Conservation (phyloP, 1,139 yeast species). For the Blastobotrys petasosporus region DNA sequence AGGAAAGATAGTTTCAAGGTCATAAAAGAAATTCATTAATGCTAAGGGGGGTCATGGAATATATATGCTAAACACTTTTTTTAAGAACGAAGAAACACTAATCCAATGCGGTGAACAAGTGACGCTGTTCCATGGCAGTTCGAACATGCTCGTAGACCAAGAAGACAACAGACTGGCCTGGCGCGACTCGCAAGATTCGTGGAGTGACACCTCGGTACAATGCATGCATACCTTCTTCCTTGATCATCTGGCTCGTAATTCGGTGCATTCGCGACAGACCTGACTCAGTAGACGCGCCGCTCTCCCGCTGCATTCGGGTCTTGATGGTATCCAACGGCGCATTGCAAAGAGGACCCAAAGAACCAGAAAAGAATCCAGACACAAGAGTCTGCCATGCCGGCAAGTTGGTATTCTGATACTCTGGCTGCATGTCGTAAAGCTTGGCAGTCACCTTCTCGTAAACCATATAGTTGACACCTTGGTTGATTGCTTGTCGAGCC, state of each 20-base stretch:
- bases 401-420: conserved; percentile 51
- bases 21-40: neutral
- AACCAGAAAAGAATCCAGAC: conserved; percentile 91
- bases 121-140: conserved; percentile 51
- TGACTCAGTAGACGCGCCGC: conserved; percentile 60
- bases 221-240: conserved; percentile 84
- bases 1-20: no score
- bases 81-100: neutral
- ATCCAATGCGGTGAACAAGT: conserved; percentile 26
- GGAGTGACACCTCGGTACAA: conserved; percentile 97
- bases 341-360: conserved; percentile 94
- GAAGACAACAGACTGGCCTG: conserved; percentile 98
- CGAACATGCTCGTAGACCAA: conserved; percentile 92
- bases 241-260: conserved; percentile 74
- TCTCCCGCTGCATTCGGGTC: conserved; percentile 91
- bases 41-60: neutral
- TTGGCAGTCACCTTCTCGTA: conserved; percentile 77
- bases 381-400: conserved; percentile 94
- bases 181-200: conserved; percentile 98
- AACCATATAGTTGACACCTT: conserved; percentile 96
- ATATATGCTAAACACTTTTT: neutral
- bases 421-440: conserved; percentile 55
- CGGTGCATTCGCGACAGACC: conserved; percentile 72
- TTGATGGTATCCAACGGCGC: conserved; percentile 97
- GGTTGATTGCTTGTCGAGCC: conserved; percentile 96